Evolutionary conservation across 2,329 filamentous ascomycete genomes (phyloP).

Genomic region (Trichoderma harzianum): DNA sequence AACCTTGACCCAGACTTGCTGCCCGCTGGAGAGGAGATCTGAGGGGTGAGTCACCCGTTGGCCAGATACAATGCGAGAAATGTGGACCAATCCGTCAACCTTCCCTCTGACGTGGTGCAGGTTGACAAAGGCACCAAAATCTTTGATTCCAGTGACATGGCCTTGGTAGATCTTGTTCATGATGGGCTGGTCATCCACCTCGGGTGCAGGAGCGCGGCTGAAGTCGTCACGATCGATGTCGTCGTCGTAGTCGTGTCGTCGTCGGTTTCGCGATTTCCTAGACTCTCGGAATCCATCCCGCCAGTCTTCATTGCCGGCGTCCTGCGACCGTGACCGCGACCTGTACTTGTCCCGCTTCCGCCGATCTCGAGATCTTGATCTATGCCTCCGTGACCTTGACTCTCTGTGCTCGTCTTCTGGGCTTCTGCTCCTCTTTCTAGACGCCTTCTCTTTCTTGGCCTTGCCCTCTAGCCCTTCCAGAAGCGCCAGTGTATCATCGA

Average conservation of each 20-base stretch:
- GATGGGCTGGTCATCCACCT: conserved; percentile 77
- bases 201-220: conserved; percentile 62
- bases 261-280: conserved; percentile 36
- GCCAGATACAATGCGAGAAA: conserved; percentile 82
- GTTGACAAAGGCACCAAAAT: conserved; percentile 95
- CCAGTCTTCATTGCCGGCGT: conserved; percentile 46
- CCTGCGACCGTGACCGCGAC: conserved; percentile 39
- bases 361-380: conserved; percentile 43
- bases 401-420: conserved; percentile 48
- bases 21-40: conserved; percentile 75
- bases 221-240: conserved; percentile 56
- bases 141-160: conserved; percentile 85
- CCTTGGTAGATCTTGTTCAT: conserved; percentile 88
- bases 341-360: conserved; percentile 30
- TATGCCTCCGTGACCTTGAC: conserved; percentile 39
- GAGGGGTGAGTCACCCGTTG: conserved; percentile 88
- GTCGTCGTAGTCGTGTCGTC: conserved; percentile 35
- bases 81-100: conserved; percentile 88
- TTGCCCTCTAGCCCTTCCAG: conserved; percentile 81
- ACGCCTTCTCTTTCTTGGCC: conserved; percentile 46
- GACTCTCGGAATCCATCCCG: conserved; percentile 33
- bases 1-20: conserved; percentile 90
- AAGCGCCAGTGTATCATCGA: conserved; percentile 90
- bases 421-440: conserved; percentile 58
- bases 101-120: conserved; percentile 82